A percentile compares a stretch with the other conserved stretches of the same genome.
These are phyloP conservation scores for Aspergillus funiculosus DNA, from an alignment of 495 filamentous ascomycete genomes.

Conservation along the genomic window DNA sequence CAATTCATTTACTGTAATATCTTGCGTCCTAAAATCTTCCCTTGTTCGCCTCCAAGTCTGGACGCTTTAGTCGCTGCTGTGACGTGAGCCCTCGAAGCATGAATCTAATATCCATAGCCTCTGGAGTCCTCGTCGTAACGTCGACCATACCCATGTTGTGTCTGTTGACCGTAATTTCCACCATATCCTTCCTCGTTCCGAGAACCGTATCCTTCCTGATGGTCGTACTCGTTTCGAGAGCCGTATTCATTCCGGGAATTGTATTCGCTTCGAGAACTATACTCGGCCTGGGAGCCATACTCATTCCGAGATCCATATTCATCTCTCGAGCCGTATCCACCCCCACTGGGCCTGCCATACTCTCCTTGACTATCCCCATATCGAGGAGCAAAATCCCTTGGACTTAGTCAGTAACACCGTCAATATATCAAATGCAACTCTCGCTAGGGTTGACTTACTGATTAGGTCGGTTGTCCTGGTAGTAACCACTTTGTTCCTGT, in stretches of 20 bases:
- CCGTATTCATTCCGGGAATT: constrained; percentile 2
- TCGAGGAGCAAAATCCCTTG: constrained; percentile 6
- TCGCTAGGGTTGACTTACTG: constrained; percentile 12
- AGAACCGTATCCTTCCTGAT: not conserved
- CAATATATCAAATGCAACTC: not conserved
- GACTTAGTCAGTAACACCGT: not conserved
- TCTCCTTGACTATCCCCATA: constrained; percentile 3
- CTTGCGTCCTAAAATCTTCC: no score
- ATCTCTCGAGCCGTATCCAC: not conserved
- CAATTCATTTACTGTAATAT: no score
- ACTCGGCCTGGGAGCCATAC: not conserved
- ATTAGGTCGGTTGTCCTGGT: not conserved
- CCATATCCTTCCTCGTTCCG: constrained; percentile 18
- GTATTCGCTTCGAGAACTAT: not conserved
- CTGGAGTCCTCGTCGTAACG: constrained; percentile 11
- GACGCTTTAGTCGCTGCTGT: no score
- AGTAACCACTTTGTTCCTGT: not conserved
- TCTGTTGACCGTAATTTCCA: constrained; percentile 1
- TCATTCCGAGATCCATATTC: constrained; percentile 1
- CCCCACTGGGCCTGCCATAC: not conserved
- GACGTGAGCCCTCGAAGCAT: not conserved
- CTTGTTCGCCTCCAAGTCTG: no score
- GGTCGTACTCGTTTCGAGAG: constrained; percentile 5
- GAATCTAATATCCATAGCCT: constrained; percentile 16
- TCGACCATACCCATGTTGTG: constrained; percentile 12